Base-by-base conservation (phyloP, 768 basidiomycete genomes). In the Mycena venus region DNA sequence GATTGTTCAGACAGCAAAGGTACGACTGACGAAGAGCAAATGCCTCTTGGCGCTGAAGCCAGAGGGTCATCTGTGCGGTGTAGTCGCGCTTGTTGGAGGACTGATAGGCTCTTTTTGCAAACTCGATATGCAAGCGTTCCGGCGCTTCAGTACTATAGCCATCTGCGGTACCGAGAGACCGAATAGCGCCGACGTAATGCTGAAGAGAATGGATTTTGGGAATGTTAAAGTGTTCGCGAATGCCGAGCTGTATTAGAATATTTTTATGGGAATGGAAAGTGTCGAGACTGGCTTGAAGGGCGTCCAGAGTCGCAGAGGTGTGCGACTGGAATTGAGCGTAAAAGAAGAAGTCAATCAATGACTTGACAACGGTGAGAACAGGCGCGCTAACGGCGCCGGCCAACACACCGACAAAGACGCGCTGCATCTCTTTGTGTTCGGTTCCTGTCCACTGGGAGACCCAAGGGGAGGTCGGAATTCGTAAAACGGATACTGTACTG, bases 121-220 rank as follows among this genome's bases (percentile, higher is more conserved):
- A 82, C 72, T 86, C 78, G 32, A 86, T 86, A 56, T 86, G 86
- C 2, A 86, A 74, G 3, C 79, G 78, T 74, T 84, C 66, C 36
- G 66, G 66, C 29, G 55, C 53, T 29, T 68, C 66, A 7, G 66
- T 68, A 17, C 58, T 68, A 21, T 68, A 68, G 55, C 66, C 55
- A n/a, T 68, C 55, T 25, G 66, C 66, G 27, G 55, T 68, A 38
- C 66, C 66, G 55, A 68, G 53, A 29, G 53, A 25, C 3, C 53
- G 25, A 25, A 68, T 68, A 0, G 25, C 66, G 27, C 58, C 27
- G 29, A 58, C 66, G 27, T 68, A 68, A 38, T 68, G 67, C 56
- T 68, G 67, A 29, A 68, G 56, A 6, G 67, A 58, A 47, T 59
- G 67, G 19, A 68, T 36, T 59, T 68, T 68, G 19, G 67, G 67